phyloP scores from a whole-genome alignment of 345 rosid species.

The Bruguiera parviflora region DNA sequence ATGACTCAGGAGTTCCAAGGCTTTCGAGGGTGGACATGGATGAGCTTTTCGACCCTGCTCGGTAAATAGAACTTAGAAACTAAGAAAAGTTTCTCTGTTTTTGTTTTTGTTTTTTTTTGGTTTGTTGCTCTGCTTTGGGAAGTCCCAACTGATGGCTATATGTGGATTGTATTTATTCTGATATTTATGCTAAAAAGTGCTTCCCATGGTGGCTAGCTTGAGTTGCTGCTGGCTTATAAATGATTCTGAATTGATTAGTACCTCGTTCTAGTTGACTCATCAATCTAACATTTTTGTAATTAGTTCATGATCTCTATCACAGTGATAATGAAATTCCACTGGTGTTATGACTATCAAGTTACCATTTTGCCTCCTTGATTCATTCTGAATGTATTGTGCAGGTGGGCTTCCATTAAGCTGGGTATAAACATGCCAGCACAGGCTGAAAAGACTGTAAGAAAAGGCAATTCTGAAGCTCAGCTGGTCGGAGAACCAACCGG shows the following conservation, averaged over 20 bases:
- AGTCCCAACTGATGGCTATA: not conserved
- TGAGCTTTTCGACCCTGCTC: constrained; percentile 50
- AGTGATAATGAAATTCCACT: not conserved
- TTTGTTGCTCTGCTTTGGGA: not conserved
- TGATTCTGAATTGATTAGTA: not conserved
- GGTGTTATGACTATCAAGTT: not conserved
- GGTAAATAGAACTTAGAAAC: constrained; percentile 35
- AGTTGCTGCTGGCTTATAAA: not conserved
- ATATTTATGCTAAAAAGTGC: not conserved
- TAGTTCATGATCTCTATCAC: no score
- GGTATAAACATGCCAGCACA: constrained; percentile 78
- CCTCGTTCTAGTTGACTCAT: no score
- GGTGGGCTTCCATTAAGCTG: constrained; percentile 61
- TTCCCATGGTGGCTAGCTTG: not conserved
- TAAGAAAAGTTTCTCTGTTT: not conserved
- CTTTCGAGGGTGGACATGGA: constrained; percentile 61
- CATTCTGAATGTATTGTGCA: constrained; percentile 32
- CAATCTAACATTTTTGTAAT: no score
- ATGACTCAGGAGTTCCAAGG: constrained; percentile 36
- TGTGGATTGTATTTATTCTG: no score
- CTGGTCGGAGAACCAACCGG: constrained; percentile 95
- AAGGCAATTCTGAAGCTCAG: constrained; percentile 56
- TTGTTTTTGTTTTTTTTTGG: not conserved
- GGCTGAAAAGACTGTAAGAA: constrained; percentile 77
- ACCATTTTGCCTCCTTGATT: not conserved